Conservation (phyloP, 2,329 filamentous ascomycete species). For the Aspergillus candidus region DNA sequence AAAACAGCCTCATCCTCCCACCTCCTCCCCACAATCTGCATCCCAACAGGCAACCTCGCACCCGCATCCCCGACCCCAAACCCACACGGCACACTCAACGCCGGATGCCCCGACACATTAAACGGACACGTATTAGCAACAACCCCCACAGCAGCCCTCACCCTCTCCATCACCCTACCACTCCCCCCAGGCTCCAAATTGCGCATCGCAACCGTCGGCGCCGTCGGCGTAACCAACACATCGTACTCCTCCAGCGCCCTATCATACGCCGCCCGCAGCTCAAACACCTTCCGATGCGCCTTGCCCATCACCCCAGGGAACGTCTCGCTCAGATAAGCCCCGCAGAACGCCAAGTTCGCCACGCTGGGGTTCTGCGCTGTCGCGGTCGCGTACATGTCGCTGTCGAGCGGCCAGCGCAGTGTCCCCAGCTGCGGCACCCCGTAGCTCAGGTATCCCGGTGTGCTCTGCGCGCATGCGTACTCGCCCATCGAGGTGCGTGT, state of each 20-base stretch:
- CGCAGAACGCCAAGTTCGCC: conserved; percentile 40
- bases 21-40: conserved; percentile 48
- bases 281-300: conserved; percentile 42
- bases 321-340: conserved; percentile 24
- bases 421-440: conserved; percentile 22
- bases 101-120: conserved; percentile 48
- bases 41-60: conserved; percentile 44
- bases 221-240: conserved; percentile 45
- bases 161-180: conserved; percentile 35
- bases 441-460: conserved; percentile 28
- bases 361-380: conserved; percentile 42
- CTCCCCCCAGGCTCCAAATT: conserved; percentile 32
- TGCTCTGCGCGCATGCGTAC: conserved; percentile 23
- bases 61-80: conserved; percentile 4
- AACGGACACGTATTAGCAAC: conserved; percentile 44
- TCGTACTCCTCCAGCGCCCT: conserved; percentile 40
- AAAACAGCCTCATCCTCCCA: conserved; percentile 24
- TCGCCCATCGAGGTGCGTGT: conserved; percentile 30
- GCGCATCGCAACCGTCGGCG: conserved; percentile 41
- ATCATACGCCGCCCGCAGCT: conserved; percentile 47
- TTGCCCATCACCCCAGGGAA: conserved; percentile 37
- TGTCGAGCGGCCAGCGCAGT: conserved; percentile 32
- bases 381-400: conserved; percentile 41
- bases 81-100: conserved; percentile 43
- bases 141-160: conserved; percentile 41